These are phyloP conservation scores for Magnaporthiopsis poae DNA, from an alignment of 2,329 filamentous ascomycete species.

Conservation along the genomic window DNA sequence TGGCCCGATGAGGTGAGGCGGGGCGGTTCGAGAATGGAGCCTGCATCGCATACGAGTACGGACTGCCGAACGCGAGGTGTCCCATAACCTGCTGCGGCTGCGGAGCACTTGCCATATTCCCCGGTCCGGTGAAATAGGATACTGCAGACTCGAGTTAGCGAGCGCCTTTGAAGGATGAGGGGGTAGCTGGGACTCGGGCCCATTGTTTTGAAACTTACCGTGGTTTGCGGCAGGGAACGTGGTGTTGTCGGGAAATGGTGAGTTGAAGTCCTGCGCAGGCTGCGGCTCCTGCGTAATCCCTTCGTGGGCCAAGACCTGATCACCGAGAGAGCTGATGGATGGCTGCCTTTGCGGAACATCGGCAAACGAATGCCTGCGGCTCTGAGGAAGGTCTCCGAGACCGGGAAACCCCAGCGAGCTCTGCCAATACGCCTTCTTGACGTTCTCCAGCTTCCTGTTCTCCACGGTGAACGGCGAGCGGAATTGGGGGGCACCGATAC, in stretches of 20 bases:
- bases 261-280: constrained; percentile 31
- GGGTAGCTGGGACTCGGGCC: too few relatives aligned
- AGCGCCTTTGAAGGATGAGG: constrained; percentile 18
- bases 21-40: constrained; percentile 39
- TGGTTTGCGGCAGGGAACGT: constrained; percentile 25
- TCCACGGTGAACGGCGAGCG: constrained; percentile 44
- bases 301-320: constrained; percentile 39
- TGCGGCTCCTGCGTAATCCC: constrained; percentile 33
- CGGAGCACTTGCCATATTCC: constrained; percentile 17
- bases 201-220: constrained; percentile 10
- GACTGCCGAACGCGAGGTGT: constrained; percentile 25
- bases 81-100: constrained; percentile 1
- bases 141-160: constrained; percentile 19
- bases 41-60: constrained; percentile 26
- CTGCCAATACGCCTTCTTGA: constrained; percentile 63
- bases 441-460: constrained; percentile 52
- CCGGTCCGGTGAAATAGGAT: constrained; percentile 28
- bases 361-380: constrained; percentile 71
- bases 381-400: constrained; percentile 56
- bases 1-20: constrained; percentile 50
- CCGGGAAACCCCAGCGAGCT: constrained; percentile 58
- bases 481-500: constrained; percentile 30
- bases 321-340: constrained; percentile 51
- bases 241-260: constrained; percentile 29
- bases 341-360: constrained; percentile 54